These are phyloP conservation scores for Paracamarosporium sp. DNA, from an alignment of 2,329 filamentous ascomycete species.

Conservation along the genomic window DNA sequence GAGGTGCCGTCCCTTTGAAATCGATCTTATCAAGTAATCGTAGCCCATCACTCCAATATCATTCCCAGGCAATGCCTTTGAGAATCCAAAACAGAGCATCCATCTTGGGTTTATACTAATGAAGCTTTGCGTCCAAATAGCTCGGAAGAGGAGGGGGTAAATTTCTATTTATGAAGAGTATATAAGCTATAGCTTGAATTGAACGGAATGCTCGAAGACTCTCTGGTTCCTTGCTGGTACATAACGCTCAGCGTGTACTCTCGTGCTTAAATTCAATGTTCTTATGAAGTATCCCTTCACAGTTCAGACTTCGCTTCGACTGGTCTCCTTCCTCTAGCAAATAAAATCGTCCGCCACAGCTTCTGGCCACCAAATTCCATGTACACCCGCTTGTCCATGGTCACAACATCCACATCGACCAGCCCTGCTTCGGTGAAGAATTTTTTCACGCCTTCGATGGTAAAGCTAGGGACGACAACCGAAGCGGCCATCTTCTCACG, in stretches of 20 bases:
- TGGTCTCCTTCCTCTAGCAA: conserved; percentile 59
- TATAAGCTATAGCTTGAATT: no score
- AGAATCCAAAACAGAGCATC: no score
- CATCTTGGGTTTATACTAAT: no score
- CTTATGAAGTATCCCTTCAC: conserved; percentile 7
- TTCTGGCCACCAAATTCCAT: conserved; percentile 50
- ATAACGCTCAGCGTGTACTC: neutral
- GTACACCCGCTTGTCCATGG: conserved; percentile 59
- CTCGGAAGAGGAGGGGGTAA: no score
- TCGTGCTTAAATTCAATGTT: neutral
- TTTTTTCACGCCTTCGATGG: conserved; percentile 61
- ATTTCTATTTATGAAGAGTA: no score
- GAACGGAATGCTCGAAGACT: no score
- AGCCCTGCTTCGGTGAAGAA: conserved; percentile 70
- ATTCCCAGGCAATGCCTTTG: no score
- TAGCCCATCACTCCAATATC: no score
- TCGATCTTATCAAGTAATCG: no score
- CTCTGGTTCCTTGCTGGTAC: neutral
- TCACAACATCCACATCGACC: conserved; percentile 63
- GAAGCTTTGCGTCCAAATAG: no score
- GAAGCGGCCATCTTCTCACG: conserved; percentile 54
- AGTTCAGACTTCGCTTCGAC: conserved; percentile 33
- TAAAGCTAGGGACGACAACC: conserved; percentile 72
- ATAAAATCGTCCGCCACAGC: conserved; percentile 55
- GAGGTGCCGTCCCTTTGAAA: no score